Evolutionary conservation across 2,329 filamentous ascomycete species (phyloP).

Genomic region (Xylariaceae sp.): DNA sequence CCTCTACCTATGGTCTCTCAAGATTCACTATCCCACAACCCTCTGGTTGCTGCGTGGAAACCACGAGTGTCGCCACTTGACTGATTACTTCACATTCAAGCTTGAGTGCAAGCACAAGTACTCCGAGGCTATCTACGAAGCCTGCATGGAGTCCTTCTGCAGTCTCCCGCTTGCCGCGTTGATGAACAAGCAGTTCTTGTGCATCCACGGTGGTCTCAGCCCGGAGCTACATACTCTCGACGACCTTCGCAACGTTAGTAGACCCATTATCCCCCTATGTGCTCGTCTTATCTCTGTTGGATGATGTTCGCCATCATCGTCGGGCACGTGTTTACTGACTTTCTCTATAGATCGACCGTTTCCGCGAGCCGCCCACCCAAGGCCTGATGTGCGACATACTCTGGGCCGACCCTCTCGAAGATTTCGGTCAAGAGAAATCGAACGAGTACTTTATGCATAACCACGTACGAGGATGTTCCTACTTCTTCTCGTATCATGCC

Average conservation of each 20-base stretch:
- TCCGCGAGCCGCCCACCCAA: constrained; percentile 94
- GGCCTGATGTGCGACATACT: constrained; percentile 99
- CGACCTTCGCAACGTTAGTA: constrained; percentile 76
- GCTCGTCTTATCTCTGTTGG: neutral
- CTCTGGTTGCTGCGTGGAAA: constrained; percentile 96
- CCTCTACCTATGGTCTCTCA: constrained; percentile 93
- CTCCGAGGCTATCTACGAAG: constrained; percentile 91
- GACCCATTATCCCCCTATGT: neutral
- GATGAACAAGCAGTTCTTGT: constrained; percentile 99
- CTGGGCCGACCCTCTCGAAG: constrained; percentile 96
- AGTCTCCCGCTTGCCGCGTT: constrained; percentile 86
- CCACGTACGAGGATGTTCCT: constrained; percentile 95
- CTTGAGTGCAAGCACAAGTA: constrained; percentile 99
- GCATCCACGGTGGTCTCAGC: constrained; percentile 93
- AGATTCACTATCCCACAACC: constrained; percentile 98
- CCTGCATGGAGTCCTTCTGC: constrained; percentile 98
- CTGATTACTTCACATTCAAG: constrained; percentile 99
- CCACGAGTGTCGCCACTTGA: constrained; percentile 97
- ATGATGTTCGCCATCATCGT: neutral
- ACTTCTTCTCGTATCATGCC: constrained; percentile 98
- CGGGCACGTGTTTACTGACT: constrained; percentile 2
- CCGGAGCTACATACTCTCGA: constrained; percentile 95
- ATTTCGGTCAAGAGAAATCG: constrained; percentile 98
- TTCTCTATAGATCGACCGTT: constrained; percentile 74
- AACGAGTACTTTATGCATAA: constrained; percentile 98